Conservation (phyloP, 768 basidiomycete species). For the Lactifluus subvellereus region DNA sequence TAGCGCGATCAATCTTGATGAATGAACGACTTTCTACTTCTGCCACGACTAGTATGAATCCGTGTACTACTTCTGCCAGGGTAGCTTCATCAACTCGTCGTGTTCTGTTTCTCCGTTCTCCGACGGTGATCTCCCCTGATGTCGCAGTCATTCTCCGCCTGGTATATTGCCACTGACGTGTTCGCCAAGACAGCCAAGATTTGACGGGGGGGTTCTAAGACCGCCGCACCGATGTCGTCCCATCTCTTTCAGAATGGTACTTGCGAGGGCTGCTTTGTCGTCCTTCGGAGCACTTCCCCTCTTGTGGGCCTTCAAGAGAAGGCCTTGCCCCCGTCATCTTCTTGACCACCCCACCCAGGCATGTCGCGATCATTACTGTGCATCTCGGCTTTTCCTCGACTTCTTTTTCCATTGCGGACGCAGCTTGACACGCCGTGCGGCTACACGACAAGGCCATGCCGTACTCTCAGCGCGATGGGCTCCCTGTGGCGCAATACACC, state of each 20-base stretch:
- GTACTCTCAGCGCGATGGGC: background rate
- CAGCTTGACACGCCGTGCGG: slow-evolving; percentile 1
- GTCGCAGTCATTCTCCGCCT: background rate
- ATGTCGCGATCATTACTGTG: background rate
- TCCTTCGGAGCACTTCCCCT: background rate
- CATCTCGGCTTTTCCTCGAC: background rate
- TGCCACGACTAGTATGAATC: background rate
- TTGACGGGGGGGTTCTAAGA: background rate
- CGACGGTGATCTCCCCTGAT: background rate
- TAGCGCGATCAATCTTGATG: slow-evolving; percentile 87
- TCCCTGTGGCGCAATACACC: slow-evolving; percentile 3
- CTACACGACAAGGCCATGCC: background rate
- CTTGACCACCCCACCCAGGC: background rate
- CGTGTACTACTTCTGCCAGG: background rate
- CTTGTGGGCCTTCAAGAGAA: too few relatives aligned
- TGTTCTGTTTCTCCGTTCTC: background rate
- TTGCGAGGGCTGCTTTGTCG: background rate
- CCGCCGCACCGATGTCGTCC: background rate
- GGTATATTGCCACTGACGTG: background rate
- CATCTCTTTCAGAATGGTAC: background rate
- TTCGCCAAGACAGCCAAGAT: background rate
- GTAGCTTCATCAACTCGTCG: background rate
- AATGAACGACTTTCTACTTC: slow-evolving; percentile 33
- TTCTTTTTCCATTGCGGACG: background rate
- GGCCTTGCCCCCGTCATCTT: background rate